These are phyloP conservation scores for Cryptococcus sp. DNA, from an alignment of 1,284 basidiomycete genomes.

Conservation along the genomic window DNA sequence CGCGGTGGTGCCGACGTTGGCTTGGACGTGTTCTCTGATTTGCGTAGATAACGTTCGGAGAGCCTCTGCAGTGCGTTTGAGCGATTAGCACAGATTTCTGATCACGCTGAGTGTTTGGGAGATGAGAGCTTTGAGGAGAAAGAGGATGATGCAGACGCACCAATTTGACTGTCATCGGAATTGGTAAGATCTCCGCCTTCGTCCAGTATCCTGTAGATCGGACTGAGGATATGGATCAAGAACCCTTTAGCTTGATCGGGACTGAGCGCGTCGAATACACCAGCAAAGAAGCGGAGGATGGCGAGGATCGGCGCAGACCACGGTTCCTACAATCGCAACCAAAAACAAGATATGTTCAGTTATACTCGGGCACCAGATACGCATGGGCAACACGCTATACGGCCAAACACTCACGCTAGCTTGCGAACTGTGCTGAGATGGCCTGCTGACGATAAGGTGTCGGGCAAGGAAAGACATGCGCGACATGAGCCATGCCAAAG, in stretches of 20 bases:
- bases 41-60: conserved; percentile 80
- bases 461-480: conserved; percentile 84
- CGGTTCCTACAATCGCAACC: conserved; percentile 32
- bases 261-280: conserved; percentile 75
- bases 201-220: conserved; percentile 82
- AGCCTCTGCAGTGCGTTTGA: conserved; percentile 62
- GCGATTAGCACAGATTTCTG: background rate
- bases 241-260: conserved; percentile 63
- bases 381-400: background rate
- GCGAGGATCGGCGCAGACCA: conserved; percentile 82
- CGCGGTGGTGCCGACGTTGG: conserved; percentile 77
- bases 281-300: conserved; percentile 90
- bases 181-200: conserved; percentile 65
- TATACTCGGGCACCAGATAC: background rate
- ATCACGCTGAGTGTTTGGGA: background rate
- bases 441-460: conserved; percentile 54
- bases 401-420: conserved; percentile 12
- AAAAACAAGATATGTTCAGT: conserved; percentile 2
- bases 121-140: background rate
- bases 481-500: conserved; percentile 89
- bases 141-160: conserved; percentile 57
- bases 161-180: conserved; percentile 72
- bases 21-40: conserved; percentile 82
- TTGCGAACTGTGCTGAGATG: conserved; percentile 41
- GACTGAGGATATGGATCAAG: conserved; percentile 80